Conservation (phyloP, 2,329 filamentous ascomycete genomes). For the Nigrograna mackinnonii region DNA sequence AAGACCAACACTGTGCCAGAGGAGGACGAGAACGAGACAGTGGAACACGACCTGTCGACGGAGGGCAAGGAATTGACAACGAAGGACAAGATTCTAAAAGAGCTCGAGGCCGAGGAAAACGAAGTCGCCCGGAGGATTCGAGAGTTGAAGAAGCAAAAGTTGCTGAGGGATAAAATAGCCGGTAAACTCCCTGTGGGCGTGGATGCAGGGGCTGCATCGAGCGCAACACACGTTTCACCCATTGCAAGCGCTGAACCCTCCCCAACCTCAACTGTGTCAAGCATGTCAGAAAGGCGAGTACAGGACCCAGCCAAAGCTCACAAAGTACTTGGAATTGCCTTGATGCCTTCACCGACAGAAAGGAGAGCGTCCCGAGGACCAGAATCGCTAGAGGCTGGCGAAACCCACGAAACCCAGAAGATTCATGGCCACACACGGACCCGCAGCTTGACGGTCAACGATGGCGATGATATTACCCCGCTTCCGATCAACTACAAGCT, state of each 20-base stretch:
- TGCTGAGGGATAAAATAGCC: constrained; percentile 53
- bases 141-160: constrained; percentile 61
- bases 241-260: constrained; percentile 28
- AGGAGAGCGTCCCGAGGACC: constrained; percentile 17
- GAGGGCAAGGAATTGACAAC: constrained; percentile 21
- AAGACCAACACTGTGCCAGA: constrained; percentile 29
- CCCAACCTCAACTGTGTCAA: constrained; percentile 37
- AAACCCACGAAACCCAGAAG: constrained; percentile 18
- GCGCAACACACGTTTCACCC: constrained; percentile 38
- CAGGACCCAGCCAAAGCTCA: constrained; percentile 44
- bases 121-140: constrained; percentile 62
- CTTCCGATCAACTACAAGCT: constrained; percentile 45
- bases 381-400: constrained; percentile 12
- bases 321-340: constrained; percentile 43
- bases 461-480: constrained; percentile 35
- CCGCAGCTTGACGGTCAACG: constrained; percentile 37
- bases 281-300: constrained; percentile 28
- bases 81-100: constrained; percentile 33
- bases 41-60: not conserved
- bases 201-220: constrained; percentile 47
- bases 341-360: constrained; percentile 20
- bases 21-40: constrained; percentile 27
- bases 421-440: constrained; percentile 25
- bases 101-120: constrained; percentile 51
- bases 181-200: constrained; percentile 30